Base-by-base conservation (phyloP, 306 rosid genomes). In the Lupinus albus region DNA sequence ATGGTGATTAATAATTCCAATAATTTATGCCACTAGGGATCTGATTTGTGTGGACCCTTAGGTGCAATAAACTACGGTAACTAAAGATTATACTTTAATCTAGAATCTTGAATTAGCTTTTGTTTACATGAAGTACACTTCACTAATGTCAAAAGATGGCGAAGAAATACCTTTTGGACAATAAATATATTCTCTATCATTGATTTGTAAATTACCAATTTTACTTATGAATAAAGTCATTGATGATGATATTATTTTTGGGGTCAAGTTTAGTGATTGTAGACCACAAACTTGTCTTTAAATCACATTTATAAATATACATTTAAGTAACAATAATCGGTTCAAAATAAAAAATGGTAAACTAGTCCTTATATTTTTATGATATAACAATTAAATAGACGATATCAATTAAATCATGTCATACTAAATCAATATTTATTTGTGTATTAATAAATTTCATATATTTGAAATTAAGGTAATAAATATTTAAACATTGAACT, bases 181-280 rank as follows among this genome's bases (percentile, higher is more conserved):
- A 73, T 17, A 73, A 54, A 73, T 64, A 64, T 73, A 64, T 64
- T 55, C 78, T 38, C 78, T 52, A 74, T 55, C 10, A 46, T 18
- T 65, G 67, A 7, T 9, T 46, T 57, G 6, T 30, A 18, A 18
- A 33, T 8, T 64, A 2, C 2, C 30, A 25, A 25, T 1, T 25
- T 73, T 44, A 9, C 28, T 16, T 53, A 30, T 33, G 11, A 45
- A 45, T 55, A 28, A 71, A 59, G 69, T 61, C 7, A 14, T 4
- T 12, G 39, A 1, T 48, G 62, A 7, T 55, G 55, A 14, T 21
- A 20, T 61, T 71, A 10, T 25, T 30, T 30, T 54, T 28, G 11
- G 6, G 48, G 35, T 32, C 48, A 67, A 57, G 18, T 66, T 47
- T 63, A 25, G 21, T 13, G 28, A 61, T 33, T 13, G 3, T 30